These are phyloP conservation scores for Kuraishia molischiana DNA, from an alignment of 805 yeast species.

Conservation along the genomic window DNA sequence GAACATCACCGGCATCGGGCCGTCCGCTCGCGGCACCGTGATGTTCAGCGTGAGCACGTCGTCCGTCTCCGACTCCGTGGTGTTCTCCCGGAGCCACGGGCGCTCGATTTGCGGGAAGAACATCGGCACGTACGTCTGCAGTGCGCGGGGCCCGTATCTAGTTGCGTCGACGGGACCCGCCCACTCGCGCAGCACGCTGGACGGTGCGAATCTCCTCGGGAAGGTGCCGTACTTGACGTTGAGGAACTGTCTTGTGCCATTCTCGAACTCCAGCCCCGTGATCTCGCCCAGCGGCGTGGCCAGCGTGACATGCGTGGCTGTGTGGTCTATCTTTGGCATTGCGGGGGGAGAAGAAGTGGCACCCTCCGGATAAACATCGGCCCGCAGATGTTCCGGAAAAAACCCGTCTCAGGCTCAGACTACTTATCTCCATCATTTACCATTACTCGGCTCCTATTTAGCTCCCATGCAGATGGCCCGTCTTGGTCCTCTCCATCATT, in stretches of 20 bases:
- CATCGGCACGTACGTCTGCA: slow-evolving; percentile 4
- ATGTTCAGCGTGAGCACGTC: slow-evolving; percentile 7
- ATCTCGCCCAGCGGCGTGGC: background rate
- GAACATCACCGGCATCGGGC: slow-evolving; percentile 10
- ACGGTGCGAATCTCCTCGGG: background rate
- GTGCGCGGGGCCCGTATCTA: slow-evolving; percentile 2
- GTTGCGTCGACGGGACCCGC: slow-evolving; percentile 3
- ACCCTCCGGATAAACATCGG: no score
- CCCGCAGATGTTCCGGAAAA: no score
- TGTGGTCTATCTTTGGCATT: no score
- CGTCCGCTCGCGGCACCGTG: background rate
- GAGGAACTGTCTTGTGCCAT: background rate
- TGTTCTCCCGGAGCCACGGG: slow-evolving; percentile 4
- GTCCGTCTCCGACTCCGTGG: background rate
- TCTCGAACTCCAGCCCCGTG: background rate
- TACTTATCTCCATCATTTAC: no score
- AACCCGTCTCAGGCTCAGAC: no score
- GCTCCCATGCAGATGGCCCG: slow-evolving; percentile 69
- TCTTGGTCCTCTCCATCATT: no score
- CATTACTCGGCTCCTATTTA: background rate
- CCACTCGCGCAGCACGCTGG: background rate
- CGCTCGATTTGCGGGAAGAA: slow-evolving; percentile 3
- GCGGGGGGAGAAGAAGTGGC: no score
- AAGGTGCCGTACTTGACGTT: background rate
- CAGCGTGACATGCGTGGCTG: no score